Percentiles rank a stretch among this genome's conserved stretches.
These are phyloP conservation scores for Ambrosiella xylebori DNA, from an alignment of 2,329 filamentous ascomycete genomes.

Conservation along the genomic window DNA sequence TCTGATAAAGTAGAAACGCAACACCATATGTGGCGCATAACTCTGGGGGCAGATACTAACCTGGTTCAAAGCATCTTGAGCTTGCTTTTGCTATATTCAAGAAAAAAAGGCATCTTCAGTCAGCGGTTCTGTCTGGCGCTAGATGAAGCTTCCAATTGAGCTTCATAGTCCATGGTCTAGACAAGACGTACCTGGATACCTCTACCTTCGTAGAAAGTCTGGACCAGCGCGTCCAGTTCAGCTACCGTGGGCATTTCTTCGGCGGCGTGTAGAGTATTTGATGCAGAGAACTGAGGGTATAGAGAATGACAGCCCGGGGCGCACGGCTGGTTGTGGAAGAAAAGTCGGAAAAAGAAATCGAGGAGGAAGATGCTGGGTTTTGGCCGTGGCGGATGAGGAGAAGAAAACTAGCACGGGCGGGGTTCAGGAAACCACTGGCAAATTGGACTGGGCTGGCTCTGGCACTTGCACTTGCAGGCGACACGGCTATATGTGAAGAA, in stretches of 20 bases:
- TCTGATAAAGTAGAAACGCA: not conserved
- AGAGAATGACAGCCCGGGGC: slow-evolving; percentile 8
- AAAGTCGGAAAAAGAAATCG: slow-evolving; percentile 14
- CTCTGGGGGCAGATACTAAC: slow-evolving; percentile 31
- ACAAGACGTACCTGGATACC: slow-evolving; percentile 63
- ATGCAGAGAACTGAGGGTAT: slow-evolving; percentile 1
- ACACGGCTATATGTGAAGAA: not conserved
- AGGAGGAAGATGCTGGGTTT: slow-evolving; percentile 8
- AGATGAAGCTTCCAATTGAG: slow-evolving; percentile 1
- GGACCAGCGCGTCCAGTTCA: slow-evolving; percentile 93
- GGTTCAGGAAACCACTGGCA: slow-evolving; percentile 11
- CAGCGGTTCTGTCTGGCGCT: not conserved
- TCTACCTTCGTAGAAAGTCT: slow-evolving; percentile 91
- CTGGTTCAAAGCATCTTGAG: slow-evolving; percentile 83
- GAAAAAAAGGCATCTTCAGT: slow-evolving; percentile 10
- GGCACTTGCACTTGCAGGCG: slow-evolving; percentile 3
- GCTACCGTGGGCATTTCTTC: slow-evolving; percentile 54
- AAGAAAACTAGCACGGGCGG: slow-evolving; percentile 14
- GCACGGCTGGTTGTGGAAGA: slow-evolving; percentile 13
- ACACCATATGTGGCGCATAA: slow-evolving; percentile 2
- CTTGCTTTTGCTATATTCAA: slow-evolving; percentile 69
- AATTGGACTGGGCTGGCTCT: slow-evolving; percentile 2
- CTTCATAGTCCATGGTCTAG: not conserved
- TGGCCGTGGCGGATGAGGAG: slow-evolving; percentile 12
- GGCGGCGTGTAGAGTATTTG: slow-evolving; percentile 16